Base-by-base conservation (phyloP, 495 filamentous ascomycete genomes). In the Xylaria venustula region DNA sequence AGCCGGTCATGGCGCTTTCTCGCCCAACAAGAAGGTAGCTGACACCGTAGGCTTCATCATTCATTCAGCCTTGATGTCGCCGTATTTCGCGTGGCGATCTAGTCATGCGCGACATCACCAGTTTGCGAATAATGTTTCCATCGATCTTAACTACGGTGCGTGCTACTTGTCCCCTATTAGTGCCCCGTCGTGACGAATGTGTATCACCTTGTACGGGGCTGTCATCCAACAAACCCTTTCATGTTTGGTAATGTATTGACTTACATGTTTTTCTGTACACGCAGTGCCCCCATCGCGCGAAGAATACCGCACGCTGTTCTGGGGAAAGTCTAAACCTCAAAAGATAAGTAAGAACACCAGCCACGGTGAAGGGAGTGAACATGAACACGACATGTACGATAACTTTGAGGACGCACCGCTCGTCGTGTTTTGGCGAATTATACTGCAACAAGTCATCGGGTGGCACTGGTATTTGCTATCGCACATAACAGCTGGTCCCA, bases 61-160 rank as follows among this genome's bases (percentile, higher is more conserved):
- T 36, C 87, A 90, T 67, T 89, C 87, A 0, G 72, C 80, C 41
- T 76, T 89, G 8, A 77, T 89, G 63, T 85, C 88, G 0, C 87
- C 87, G 1, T 90, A 87, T 75, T 87, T 87, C 74, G 87, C 85
- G 17, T 90, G 87, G 87, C 83, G 88, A 73, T 84, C 88, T 65
- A 86, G 84, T 61, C 87, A 90, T 62, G 81, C 81, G 64, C 83
- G 86, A 65, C 87, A 90, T 71, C 87, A 90, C 77, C 88, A 82
- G 57, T 79, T 78, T 52, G 82, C 83, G 17, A 79, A 77, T 22
- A 76, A 86, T 66, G 79, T 83, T 26, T 78, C 83, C 15, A 78
- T 77, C 60, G 83, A 85, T 56, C 80, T 78, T n/a, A 81, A 79
- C 26, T 85, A 84, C 59, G 81, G n/a, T 52, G 12, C 14, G 37